A percentile compares a stretch with the other conserved stretches of the same genome.
Conservation (phyloP, 345 rosid species). For the Hibiscus mutabilis region DNA sequence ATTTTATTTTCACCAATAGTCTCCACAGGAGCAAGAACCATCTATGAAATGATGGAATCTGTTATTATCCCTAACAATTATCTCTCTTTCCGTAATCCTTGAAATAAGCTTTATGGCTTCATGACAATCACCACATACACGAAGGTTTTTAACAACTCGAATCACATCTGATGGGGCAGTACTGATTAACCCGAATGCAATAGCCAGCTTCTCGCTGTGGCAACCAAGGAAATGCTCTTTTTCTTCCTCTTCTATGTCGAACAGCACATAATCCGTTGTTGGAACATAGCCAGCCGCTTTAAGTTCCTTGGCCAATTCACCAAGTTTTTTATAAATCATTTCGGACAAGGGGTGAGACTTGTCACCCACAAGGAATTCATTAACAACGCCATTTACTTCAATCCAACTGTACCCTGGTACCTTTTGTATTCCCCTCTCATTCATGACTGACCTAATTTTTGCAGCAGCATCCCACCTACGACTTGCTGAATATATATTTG, state of each 20-base stretch:
- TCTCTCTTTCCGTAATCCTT: conserved; percentile 1
- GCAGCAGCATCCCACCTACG: conserved; percentile 2
- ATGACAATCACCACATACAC: conserved; percentile 4
- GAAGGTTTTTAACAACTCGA: conserved; percentile 5
- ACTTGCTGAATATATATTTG: background rate
- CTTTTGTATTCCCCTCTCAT: conserved; percentile 3
- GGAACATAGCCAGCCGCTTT: conserved; percentile 1
- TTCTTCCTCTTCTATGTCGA: conserved; percentile 5
- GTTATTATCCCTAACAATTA: conserved; percentile 7
- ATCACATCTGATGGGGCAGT: background rate
- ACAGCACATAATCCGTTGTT: background rate
- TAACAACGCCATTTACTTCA: background rate
- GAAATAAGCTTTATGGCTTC: conserved; percentile 6
- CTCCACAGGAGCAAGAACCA: conserved; percentile 3
- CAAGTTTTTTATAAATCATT: background rate
- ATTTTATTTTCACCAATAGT: background rate
- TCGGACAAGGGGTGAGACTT: conserved; percentile 1
- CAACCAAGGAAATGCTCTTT: conserved; percentile 8
- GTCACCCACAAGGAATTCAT: conserved; percentile 7
- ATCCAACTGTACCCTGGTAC: conserved; percentile 2
- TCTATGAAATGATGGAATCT: conserved; percentile 5
- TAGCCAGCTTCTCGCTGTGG: conserved; percentile 6
- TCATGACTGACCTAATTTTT: conserved; percentile 2
- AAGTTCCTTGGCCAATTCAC: background rate
- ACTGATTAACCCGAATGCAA: conserved; percentile 1